These are phyloP conservation scores for Colletotrichum tropicicola DNA, from an alignment of 2,329 filamentous ascomycete species.

Conservation along the genomic window DNA sequence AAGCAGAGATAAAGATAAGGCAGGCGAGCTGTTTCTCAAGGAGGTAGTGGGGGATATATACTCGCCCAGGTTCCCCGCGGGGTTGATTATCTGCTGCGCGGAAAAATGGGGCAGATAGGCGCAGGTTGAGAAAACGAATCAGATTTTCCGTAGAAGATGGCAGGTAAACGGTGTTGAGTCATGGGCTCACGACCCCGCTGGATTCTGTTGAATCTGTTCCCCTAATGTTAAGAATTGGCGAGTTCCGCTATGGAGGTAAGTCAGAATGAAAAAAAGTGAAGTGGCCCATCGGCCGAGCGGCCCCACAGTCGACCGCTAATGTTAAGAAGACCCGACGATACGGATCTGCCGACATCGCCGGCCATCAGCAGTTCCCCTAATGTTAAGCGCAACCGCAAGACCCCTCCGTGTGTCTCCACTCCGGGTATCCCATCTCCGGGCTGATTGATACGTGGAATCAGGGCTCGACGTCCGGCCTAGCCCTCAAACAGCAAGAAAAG, in stretches of 20 bases:
- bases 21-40: too few relatives aligned
- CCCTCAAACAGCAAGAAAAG: too few relatives aligned
- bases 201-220: not conserved
- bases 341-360: conserved; percentile 3
- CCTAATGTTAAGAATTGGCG: conserved; percentile 25
- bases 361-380: not conserved
- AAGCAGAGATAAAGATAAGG: too few relatives aligned
- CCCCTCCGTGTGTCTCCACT: too few relatives aligned
- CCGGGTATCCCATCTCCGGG: too few relatives aligned
- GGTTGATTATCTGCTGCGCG: not conserved
- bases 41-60: not conserved
- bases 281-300: not conserved
- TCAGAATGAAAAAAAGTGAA: not conserved
- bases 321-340: conserved; percentile 21
- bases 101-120: conserved; percentile 18
- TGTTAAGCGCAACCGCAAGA: conserved; percentile 4
- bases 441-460: too few relatives aligned
- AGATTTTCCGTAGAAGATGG: not conserved
- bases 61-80: not conserved
- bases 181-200: conserved; percentile 3
- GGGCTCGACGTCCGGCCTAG: too few relatives aligned
- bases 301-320: conserved; percentile 21
- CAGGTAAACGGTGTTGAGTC: not conserved
- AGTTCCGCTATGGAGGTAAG: not conserved
- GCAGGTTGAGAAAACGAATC: not conserved